Percentiles rank a stretch among this genome's conserved stretches.
Conservation (phyloP, 768 basidiomycete species). For the Multifurca ochricompacta region DNA sequence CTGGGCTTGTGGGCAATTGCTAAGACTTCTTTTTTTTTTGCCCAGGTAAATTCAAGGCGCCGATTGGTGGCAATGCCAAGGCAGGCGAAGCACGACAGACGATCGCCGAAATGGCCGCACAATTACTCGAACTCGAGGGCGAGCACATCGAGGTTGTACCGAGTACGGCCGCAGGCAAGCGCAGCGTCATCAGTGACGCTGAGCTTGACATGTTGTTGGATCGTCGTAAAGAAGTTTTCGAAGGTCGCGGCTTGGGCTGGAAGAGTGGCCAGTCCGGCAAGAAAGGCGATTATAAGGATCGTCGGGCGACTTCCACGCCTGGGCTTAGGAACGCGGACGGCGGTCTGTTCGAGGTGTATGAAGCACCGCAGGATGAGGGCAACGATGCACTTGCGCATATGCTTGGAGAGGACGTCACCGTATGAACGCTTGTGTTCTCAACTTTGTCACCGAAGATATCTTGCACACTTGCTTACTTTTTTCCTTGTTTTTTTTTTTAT, state of each 20-base stretch:
- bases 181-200: slow-evolving; percentile 68
- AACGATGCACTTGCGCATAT: slow-evolving; percentile 66
- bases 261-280: slow-evolving; percentile 36
- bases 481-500: background rate
- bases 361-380: slow-evolving; percentile 53
- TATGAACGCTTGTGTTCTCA: background rate
- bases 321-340: slow-evolving; percentile 30
- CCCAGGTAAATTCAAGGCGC: slow-evolving; percentile 79
- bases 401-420: slow-evolving; percentile 39
- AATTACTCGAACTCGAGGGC: slow-evolving; percentile 70
- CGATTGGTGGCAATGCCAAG: slow-evolving; percentile 39
- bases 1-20: background rate
- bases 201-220: slow-evolving; percentile 80
- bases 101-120: slow-evolving; percentile 74
- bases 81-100: slow-evolving; percentile 45
- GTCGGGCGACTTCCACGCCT: background rate
- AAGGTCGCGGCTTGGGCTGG: slow-evolving; percentile 67
- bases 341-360: slow-evolving; percentile 70
- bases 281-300: slow-evolving; percentile 11
- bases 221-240: slow-evolving; percentile 65
- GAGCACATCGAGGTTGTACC: slow-evolving; percentile 87
- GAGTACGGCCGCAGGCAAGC: slow-evolving; percentile 59
- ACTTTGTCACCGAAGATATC: background rate
- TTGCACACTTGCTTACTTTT: background rate
- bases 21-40: background rate